Percentiles rank a stretch among this genome's conserved stretches.
phyloP scores from a whole-genome alignment of 2,329 filamentous ascomycete species.

The Purpureocillium lavendulum region DNA sequence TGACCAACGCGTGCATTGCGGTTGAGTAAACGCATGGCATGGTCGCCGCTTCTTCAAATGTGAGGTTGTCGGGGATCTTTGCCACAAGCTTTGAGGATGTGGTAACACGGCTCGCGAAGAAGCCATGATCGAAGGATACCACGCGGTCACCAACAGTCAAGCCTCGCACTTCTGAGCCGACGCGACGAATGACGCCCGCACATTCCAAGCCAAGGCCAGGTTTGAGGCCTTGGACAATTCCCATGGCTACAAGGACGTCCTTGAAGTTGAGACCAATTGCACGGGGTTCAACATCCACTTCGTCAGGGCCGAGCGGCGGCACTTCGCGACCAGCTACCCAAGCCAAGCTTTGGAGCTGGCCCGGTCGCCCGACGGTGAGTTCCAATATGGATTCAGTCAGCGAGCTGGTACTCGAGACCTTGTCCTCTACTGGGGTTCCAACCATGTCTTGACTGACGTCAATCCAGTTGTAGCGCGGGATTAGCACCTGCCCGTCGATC shows the following conservation, averaged over 20 bases:
- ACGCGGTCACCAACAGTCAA: constrained; percentile 24
- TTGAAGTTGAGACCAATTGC: constrained; percentile 25
- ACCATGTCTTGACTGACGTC: background rate
- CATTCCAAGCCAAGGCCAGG: constrained; percentile 14
- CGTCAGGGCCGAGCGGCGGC: constrained; percentile 4
- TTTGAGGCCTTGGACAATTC: constrained; percentile 10
- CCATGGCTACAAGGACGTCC: constrained; percentile 26
- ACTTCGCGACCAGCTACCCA: background rate
- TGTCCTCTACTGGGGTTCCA: too few relatives aligned
- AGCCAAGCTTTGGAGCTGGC: background rate
- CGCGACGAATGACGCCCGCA: constrained; percentile 16
- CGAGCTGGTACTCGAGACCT: too few relatives aligned
- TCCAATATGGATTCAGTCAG: too few relatives aligned
- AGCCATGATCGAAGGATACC: constrained; percentile 11
- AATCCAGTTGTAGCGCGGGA: background rate
- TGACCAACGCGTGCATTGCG: constrained; percentile 12
- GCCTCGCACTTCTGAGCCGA: constrained; percentile 12
- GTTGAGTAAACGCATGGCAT: constrained; percentile 24
- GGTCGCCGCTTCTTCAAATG: constrained; percentile 23
- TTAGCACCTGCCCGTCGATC: background rate
- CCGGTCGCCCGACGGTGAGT: background rate
- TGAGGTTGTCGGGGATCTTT: constrained; percentile 23
- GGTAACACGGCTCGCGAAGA: constrained; percentile 17
- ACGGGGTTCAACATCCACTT: constrained; percentile 24
- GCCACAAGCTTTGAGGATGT: constrained; percentile 10